Evolutionary conservation across 192 early-diverging fungal species (phyloP), one percentile per base, ranked within the genome.

Genomic region (Mortierella antarctica): DNA sequence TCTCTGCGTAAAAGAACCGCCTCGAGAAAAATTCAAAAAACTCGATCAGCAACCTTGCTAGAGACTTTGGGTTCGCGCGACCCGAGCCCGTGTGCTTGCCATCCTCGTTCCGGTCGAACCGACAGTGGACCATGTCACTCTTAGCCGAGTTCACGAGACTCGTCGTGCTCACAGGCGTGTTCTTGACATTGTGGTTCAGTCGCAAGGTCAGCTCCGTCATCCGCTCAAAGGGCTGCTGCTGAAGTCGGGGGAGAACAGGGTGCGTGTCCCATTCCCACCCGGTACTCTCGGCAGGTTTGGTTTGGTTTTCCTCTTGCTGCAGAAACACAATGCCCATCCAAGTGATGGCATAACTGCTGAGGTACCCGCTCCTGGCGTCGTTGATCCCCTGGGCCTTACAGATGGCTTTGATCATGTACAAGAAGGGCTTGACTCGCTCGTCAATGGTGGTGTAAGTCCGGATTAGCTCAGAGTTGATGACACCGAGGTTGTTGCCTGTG

Each of bases 331-430:
- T 77, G 0, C 67, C 74, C 65, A 77, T 77, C 74, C 67, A 70
- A 7, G 68, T 77, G 6, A 70, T 47, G n/a, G 74, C 74, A 44
- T 77, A 77, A 42, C 67, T 70, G 42, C 74, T 77, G 46, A 77
- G 51, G 59, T 70, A 70, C 18, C 74, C 74, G 0, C 21, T 23
- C 18, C 49, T 63, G 40, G 67, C 63, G n/a, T 70, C 62, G 9
- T 77, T 77, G 67, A 77, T 77, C 5, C 74, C 67, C 7, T 77
- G 74, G 0, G 67, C 67, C 40, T 70, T 63, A n/a, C 74, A 70
- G n/a, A 77, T 77, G 11, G 67, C 68, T 55, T 80, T 85, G 62
- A 85, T 55, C 41, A 77, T 49, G 52, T 64, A 76, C n/a, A 85
- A 42, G 44, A 85, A 85, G 0, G 82, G 82, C 42, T 73, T 77